Conservation (phyloP, 176 grass and related monocot genomes). For the Triticum dicoccoides region DNA sequence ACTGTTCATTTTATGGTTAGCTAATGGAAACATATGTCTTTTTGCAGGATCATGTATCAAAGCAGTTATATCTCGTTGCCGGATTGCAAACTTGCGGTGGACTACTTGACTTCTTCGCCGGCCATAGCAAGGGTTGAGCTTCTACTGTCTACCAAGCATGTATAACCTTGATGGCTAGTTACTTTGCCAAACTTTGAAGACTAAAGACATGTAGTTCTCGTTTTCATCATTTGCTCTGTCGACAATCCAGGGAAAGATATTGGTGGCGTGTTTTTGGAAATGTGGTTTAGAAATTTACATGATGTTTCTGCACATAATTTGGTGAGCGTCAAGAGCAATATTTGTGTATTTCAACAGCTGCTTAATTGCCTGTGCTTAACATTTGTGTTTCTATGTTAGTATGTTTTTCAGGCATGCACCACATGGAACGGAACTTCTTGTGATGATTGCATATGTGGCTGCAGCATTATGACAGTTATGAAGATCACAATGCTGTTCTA, state of each 20-base stretch:
- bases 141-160: slow-evolving; percentile 32
- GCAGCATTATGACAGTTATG: background rate
- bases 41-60: slow-evolving; percentile 12
- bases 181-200: slow-evolving; percentile 21
- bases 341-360: slow-evolving; percentile 19
- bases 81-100: background rate
- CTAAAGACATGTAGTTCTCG: background rate
- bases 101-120: no score
- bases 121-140: slow-evolving; percentile 13
- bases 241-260: slow-evolving; percentile 46
- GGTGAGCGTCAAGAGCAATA: slow-evolving; percentile 51
- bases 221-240: slow-evolving; percentile 33
- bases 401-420: slow-evolving; percentile 18
- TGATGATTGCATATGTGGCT: background rate
- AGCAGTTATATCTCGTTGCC: background rate
- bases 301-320: slow-evolving; percentile 45
- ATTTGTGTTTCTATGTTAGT: slow-evolving; percentile 18
- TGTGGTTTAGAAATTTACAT: slow-evolving; percentile 28
- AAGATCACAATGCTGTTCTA: background rate
- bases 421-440: slow-evolving; percentile 12
- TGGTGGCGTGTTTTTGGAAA: slow-evolving; percentile 37
- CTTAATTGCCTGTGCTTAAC: slow-evolving; percentile 32
- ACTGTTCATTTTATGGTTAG: background rate
- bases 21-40: background rate
- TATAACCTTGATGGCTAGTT: slow-evolving; percentile 46